phyloP scores from a whole-genome alignment of 371 early-diverging fungal genomes.

The Haplosporangium sp. region DNA sequence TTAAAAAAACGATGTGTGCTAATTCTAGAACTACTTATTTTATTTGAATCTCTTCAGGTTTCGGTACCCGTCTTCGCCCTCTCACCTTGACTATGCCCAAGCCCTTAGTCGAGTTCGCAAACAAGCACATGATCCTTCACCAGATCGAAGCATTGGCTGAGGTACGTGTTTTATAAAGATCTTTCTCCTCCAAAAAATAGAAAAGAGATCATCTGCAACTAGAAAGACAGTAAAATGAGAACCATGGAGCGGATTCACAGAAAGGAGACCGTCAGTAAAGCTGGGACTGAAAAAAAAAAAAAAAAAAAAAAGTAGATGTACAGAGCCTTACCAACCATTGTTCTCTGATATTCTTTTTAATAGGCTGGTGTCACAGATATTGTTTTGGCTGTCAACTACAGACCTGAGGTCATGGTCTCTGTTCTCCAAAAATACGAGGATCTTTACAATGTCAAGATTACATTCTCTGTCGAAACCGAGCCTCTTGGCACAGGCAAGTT shows the following conservation, averaged over 20 bases:
- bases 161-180: slow-evolving; percentile 62
- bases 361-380: slow-evolving; percentile 98
- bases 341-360: neutral
- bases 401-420: slow-evolving; percentile 94
- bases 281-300: too few species aligned
- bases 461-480: slow-evolving; percentile 96
- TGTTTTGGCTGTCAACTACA: slow-evolving; percentile 99
- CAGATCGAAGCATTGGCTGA: slow-evolving; percentile 98
- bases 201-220: too few species aligned
- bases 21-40: neutral
- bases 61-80: slow-evolving; percentile 98
- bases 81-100: slow-evolving; percentile 98
- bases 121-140: slow-evolving; percentile 99
- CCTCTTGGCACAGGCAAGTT: slow-evolving; percentile 93
- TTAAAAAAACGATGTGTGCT: neutral
- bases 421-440: slow-evolving; percentile 89
- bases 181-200: neutral
- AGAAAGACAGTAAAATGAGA: neutral
- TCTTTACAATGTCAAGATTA: slow-evolving; percentile 91
- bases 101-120: slow-evolving; percentile 99
- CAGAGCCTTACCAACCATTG: neutral
- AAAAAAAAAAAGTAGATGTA: neutral
- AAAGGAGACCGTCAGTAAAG: neutral
- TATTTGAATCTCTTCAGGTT: slow-evolving; percentile 68
- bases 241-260: neutral